These are phyloP conservation scores for Yamadazyma epiphylla DNA, from an alignment of 1,139 yeast genomes.

Conservation along the genomic window DNA sequence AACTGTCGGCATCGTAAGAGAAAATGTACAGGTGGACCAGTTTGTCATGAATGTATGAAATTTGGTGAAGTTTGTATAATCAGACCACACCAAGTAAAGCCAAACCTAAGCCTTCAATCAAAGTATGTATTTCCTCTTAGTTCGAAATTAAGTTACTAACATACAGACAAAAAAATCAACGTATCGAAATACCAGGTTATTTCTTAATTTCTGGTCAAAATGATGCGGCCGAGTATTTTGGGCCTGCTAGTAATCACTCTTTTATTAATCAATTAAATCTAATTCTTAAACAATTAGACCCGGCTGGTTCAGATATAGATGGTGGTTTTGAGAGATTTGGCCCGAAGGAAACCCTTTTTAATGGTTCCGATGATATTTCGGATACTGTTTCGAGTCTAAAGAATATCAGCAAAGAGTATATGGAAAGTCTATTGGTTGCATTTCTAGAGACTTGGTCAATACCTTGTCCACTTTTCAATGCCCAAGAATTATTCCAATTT, in stretches of 20 bases:
- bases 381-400: conserved; percentile 4
- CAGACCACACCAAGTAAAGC: too few relatives aligned
- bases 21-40: conserved; percentile 9
- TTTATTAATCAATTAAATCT: conserved; percentile 12
- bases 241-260: conserved; percentile 11
- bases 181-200: conserved; percentile 10
- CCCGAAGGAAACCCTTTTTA: conserved; percentile 5
- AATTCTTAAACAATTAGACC: conserved; percentile 4
- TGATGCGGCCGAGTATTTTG: conserved; percentile 10
- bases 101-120: too few relatives aligned
- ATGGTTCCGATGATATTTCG: conserved; percentile 1
- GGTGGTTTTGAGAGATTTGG: conserved; percentile 11
- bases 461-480: conserved; percentile 8
- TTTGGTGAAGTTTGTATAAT: conserved; percentile 9
- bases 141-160: too few relatives aligned
- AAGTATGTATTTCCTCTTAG: too few relatives aligned
- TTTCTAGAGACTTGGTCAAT: conserved; percentile 11
- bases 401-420: conserved; percentile 4
- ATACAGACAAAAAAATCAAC: too few relatives aligned
- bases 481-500: conserved; percentile 8
- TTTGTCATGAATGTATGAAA: conserved; percentile 8
- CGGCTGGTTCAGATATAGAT: background rate
- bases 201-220: conserved; percentile 6
- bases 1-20: conserved; percentile 8
- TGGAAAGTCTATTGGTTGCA: conserved; percentile 7